These are phyloP conservation scores for Aspergillus sp. DNA, from an alignment of 2,329 filamentous ascomycete genomes.

Conservation along the genomic window DNA sequence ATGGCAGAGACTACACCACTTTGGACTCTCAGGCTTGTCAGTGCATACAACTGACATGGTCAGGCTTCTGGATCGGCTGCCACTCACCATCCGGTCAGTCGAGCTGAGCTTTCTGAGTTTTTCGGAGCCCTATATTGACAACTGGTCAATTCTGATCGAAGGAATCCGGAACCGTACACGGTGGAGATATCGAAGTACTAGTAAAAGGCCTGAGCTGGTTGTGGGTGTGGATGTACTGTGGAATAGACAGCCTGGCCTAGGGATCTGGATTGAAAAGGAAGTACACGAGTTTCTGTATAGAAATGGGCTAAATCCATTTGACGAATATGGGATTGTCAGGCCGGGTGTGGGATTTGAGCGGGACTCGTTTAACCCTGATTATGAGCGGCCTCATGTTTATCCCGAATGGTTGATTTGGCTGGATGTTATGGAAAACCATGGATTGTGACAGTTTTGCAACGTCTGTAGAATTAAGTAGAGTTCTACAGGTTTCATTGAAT, in stretches of 20 bases:
- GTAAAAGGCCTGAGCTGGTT: constrained; percentile 15
- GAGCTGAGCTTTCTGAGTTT: constrained; percentile 31
- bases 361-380: neutral
- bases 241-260: constrained; percentile 3
- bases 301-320: constrained; percentile 26
- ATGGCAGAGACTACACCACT: constrained; percentile 34
- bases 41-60: constrained; percentile 32
- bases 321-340: too few species aligned
- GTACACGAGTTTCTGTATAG: constrained; percentile 26
- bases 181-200: constrained; percentile 10
- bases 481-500: too few species aligned
- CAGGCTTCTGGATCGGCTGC: constrained; percentile 30
- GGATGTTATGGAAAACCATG: too few species aligned
- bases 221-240: too few species aligned
- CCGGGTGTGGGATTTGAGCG: neutral
- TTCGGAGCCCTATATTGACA: neutral
- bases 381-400: neutral
- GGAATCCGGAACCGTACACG: constrained; percentile 20
- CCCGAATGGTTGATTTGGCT: too few species aligned
- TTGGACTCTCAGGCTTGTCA: constrained; percentile 32
- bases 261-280: constrained; percentile 17
- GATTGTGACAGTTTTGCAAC: too few species aligned
- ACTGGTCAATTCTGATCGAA: constrained; percentile 21
- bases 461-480: too few species aligned
- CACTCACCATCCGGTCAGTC: constrained; percentile 30